Base-by-base conservation (phyloP, 2,329 filamentous ascomycete species). In the Diaporthe helianthi region DNA sequence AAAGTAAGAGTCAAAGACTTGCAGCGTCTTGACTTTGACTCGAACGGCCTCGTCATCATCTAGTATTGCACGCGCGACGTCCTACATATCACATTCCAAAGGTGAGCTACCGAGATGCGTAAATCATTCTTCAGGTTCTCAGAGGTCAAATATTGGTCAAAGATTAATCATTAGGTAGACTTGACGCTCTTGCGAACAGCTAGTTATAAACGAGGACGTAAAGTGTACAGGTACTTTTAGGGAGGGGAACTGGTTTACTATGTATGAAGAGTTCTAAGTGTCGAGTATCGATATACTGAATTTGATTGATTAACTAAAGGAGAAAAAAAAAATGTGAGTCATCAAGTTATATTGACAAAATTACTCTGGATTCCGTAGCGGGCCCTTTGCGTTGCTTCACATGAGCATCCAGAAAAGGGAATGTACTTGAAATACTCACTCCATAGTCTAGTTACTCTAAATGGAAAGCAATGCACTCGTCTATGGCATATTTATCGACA, bases 1-100 rank as follows among this genome's bases (percentile, higher is more conserved):
- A 46, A 61, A 61, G 38, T 61, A 24, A 61, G 55, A 26, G 8
- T 61, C 55, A 61, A 61, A 61, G 3, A 61, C 55, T 3, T 61
- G 24, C 38, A 61, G 38, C 55, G 55, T 61, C 6, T 46, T 46
- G 26, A 61, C 24, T 29, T 19, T 31, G 24, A 61, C 55, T 15
- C 31, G 38, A 3, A 61, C 15, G 38, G 8, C 13, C 31, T 46
- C 38, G 10, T 61, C 55, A 61, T 19, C 19, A 7, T 61, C 24
- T 19, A 24, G 36, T 19, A 17, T 15, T 24, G 24, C 15, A 15
- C 38, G 22, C 44, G 9, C 4, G 9, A 44, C 4, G 10, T 60
- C 38, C 55, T 61, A 7, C 10, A n/a, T n/a, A n/a, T n/a, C 12
- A 8, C 10, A 26, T 22, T 46, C 26, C 17, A 17, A 31, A 31